phyloP scores from a whole-genome alignment of 768 basidiomycete genomes.

The Boletus reticuloceps region DNA sequence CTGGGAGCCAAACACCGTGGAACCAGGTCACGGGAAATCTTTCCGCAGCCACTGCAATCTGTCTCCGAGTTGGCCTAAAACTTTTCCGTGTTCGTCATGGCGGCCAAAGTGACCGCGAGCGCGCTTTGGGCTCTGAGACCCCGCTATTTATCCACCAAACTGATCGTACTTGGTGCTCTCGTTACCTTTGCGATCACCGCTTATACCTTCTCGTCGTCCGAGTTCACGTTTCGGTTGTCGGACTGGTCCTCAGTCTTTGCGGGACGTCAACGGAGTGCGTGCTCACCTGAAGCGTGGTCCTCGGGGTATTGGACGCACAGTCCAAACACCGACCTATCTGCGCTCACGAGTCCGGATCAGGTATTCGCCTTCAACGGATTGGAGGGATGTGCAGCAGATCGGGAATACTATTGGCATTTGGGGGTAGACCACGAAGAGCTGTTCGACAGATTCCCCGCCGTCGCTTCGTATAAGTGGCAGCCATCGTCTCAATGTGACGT shows the following conservation, averaged over 20 bases:
- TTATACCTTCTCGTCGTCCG: slow-evolving; percentile 29
- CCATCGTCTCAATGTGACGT: slow-evolving; percentile 46
- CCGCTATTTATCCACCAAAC: slow-evolving; percentile 20
- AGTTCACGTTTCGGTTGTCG: slow-evolving; percentile 10
- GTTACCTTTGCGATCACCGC: slow-evolving; percentile 26
- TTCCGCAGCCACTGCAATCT: slow-evolving; percentile 2
- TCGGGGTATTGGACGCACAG: slow-evolving; percentile 41
- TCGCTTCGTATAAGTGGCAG: slow-evolving; percentile 52
- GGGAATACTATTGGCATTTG: slow-evolving; percentile 65
- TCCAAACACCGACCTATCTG: slow-evolving; percentile 33
- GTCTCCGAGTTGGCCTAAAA: not conserved
- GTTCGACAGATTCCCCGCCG: slow-evolving; percentile 53
- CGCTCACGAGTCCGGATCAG: slow-evolving; percentile 41
- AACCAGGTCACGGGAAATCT: not conserved
- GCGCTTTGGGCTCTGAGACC: slow-evolving; percentile 15
- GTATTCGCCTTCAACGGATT: slow-evolving; percentile 54
- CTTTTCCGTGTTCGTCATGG: not conserved
- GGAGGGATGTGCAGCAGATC: slow-evolving; percentile 58
- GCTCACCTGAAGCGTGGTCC: slow-evolving; percentile 36
- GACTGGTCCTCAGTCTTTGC: slow-evolving; percentile 28
- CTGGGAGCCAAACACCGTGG: not conserved
- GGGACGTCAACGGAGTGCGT: slow-evolving; percentile 26
- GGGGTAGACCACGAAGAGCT: slow-evolving; percentile 47
- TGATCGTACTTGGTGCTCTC: slow-evolving; percentile 26
- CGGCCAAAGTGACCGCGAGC: not conserved